Percentiles rank a stretch among this genome's conserved stretches.
phyloP scores from a whole-genome alignment of 2,329 filamentous ascomycete species.

The Xylariaceae sp. region DNA sequence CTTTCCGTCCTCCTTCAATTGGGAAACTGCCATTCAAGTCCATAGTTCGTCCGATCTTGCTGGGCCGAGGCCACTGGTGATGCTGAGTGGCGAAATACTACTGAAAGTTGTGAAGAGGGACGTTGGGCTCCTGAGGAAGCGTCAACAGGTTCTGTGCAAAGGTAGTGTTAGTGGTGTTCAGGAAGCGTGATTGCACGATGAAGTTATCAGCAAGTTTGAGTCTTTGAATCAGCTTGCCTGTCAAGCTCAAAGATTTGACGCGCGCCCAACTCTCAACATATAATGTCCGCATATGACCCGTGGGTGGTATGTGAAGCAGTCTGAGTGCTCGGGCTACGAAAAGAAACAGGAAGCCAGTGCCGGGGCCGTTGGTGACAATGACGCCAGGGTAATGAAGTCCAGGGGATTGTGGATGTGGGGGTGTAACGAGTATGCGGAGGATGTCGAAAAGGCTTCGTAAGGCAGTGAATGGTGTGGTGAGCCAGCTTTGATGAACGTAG shows the following conservation, averaged over 20 bases:
- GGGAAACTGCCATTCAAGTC: too few species aligned
- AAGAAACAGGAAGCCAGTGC: conserved; percentile 73
- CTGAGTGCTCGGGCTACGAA: conserved; percentile 46
- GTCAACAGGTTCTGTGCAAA: conserved; percentile 16
- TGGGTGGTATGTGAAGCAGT: conserved; percentile 40
- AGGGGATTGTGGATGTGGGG: conserved; percentile 27
- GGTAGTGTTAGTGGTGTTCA: conserved; percentile 5
- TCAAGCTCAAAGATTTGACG: conserved; percentile 75
- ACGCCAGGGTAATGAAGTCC: conserved; percentile 59
- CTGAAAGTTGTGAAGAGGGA: conserved; percentile 3
- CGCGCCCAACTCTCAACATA: conserved; percentile 94
- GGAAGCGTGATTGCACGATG: conserved; percentile 15
- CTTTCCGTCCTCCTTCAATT: too few species aligned
- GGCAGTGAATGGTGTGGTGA: conserved; percentile 65
- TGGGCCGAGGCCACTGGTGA: too few species aligned
- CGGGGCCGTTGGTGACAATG: conserved; percentile 83
- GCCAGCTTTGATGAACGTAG: conserved; percentile 72
- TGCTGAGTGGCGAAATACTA: neutral
- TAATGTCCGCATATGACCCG: conserved; percentile 62
- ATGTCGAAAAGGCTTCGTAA: conserved; percentile 61
- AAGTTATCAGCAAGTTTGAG: conserved; percentile 20
- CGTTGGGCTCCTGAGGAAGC: conserved; percentile 11
- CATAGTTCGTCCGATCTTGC: too few species aligned
- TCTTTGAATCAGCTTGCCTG: conserved; percentile 62
- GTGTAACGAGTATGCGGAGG: conserved; percentile 46